Base-by-base conservation (phyloP, 2,329 filamentous ascomycete species). In the Botrytis cinerea region DNA sequence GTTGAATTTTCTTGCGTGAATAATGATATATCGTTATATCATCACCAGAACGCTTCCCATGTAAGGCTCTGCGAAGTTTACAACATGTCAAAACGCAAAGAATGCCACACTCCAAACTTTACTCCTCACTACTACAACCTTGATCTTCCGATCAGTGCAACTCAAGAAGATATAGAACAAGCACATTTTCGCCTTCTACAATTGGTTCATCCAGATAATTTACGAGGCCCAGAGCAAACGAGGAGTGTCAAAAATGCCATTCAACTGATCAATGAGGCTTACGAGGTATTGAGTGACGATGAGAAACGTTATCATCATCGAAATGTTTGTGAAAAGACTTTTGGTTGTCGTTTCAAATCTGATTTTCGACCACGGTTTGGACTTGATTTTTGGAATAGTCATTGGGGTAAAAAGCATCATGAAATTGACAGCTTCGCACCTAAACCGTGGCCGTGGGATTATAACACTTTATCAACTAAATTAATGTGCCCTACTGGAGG, bases 61-160 rank as follows among this genome's bases (percentile, higher is more conserved):
- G 8, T 28, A 22, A 43, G n/a, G 38, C 35, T 57, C 3, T 28
- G 35, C 48, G 28, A 22, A 25, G 18, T 38, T 2, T 16, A 38
- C 25, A 43, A 57, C 25, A 43, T 43, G 66, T 3, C 7, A 28
- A n/a, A 57, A 57, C 8, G 18, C 14, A 6, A 32, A 18, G 6
- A 1, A 45, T 69, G 51, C n/a, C 18, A 2, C 18, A 68, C 35
- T 54, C 64, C 64, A 12, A 28, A 32, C 8, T 45, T 45, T 18
- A 68, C 18, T 12, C 48, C 62, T n/a, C 70, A 72, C 45, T 68
- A 72, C 43, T 72, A 68, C 51, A 73, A 73, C 38, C 71, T 73
- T 38, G 43, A 60, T 22, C 16, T 73, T 43, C 71, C 63, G 8
- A 25, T 32, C 12, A 25, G 61, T 61, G 71, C 71, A 16, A 60